These are phyloP conservation scores for Fusarium duplospermum DNA, from an alignment of 2,329 filamentous ascomycete genomes.

Conservation along the genomic window DNA sequence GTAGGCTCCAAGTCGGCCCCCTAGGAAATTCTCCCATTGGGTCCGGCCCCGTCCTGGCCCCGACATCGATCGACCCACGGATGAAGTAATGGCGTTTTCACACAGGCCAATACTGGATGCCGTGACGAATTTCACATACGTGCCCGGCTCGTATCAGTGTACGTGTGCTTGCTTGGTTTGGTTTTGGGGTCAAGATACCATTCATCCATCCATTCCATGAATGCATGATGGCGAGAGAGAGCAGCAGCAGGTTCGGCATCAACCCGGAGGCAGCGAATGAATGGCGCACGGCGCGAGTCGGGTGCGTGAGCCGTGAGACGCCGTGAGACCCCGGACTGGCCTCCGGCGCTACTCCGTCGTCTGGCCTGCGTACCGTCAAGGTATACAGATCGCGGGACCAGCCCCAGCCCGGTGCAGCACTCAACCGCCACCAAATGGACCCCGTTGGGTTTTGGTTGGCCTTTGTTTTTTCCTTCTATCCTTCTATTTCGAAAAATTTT, in stretches of 20 bases:
- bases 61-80: conserved; percentile 27
- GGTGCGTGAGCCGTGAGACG: conserved; percentile 15
- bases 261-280: not conserved
- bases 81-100: conserved; percentile 23
- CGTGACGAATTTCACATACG: conserved; percentile 18
- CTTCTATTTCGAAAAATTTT: conserved; percentile 23
- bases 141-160: conserved; percentile 8
- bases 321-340: conserved; percentile 17
- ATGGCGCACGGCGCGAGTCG: conserved; percentile 4
- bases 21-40: conserved; percentile 36
- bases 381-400: conserved; percentile 23
- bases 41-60: conserved; percentile 20
- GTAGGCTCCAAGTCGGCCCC: conserved; percentile 12
- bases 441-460: conserved; percentile 39
- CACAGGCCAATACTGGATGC: conserved; percentile 13
- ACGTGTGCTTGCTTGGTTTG: not conserved
- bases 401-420: conserved; percentile 17
- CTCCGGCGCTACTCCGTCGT: conserved; percentile 15
- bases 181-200: not conserved
- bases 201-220: not conserved
- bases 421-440: conserved; percentile 39
- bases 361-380: conserved; percentile 18
- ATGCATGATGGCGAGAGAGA: conserved; percentile 1
- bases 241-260: not conserved
- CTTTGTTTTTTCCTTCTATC: conserved; percentile 17